Evolutionary conservation across 106 monocot genomes (phyloP), one percentile per base, ranked within the genome.

Genomic region (Dendrobium nobile): DNA sequence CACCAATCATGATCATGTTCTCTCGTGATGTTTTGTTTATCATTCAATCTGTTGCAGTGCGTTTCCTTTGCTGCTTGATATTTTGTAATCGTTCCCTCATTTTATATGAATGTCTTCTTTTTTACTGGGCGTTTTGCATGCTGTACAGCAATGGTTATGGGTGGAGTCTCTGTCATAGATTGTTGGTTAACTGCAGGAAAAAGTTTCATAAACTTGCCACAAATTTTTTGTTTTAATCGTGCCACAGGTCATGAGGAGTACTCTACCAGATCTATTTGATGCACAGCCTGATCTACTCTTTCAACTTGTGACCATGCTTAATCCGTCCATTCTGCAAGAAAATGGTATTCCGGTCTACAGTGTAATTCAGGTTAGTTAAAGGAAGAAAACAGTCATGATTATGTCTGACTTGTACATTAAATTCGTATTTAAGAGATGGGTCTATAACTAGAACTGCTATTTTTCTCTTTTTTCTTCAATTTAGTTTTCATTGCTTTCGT

Each of bases 231-330:
- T 20, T 74, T 74, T 44, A 74, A 42, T 74, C 44, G 1, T 67
- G 43, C 59, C 41, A 37, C 79, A 94, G 94, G 95, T 92, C 64
- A 95, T 95, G 95, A 82, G 85, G 77, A 90, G 83, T 45, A 85
- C 86, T 61, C 85, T 95, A 61, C 95, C 95, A 28, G 95, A 95
- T 84, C 76, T 95, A 48, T 95, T 95, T 90, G 95, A 92, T 67
- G 90, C 88, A 37, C 95, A 95, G 40, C 92, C 95, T 44, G 95
- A 92, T 81, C 87, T 95, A 84, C 90, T 95, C 40, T 92, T 92
- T 82, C 92, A 95, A 80, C 90, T 95, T 58, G 92, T 95, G 67
- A 95, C 92, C 18, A 94, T 94, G 94, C 92, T 94, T 22, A 94
- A 85, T 84, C 94, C 94, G 51, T 92, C 88, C 18, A 83, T 90